phyloP scores from a whole-genome alignment of 1,139 yeast genomes.

The Sugiyamaella castrensis region DNA sequence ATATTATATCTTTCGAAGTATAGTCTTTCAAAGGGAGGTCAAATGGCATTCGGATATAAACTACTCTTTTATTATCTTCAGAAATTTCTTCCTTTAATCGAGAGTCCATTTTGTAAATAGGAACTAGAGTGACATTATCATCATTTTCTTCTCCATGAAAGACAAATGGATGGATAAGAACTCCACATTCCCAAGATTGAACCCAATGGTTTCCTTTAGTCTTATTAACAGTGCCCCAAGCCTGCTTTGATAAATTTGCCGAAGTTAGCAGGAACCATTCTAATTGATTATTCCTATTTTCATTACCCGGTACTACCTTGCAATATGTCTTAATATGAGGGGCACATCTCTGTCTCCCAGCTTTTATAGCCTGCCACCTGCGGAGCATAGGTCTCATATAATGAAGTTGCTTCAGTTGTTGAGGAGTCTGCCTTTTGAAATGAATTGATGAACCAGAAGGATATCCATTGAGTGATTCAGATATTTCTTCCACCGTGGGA shows the following conservation, averaged over 20 bases:
- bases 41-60: conserved; percentile 30
- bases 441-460: conserved; percentile 34
- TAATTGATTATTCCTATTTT: conserved; percentile 19
- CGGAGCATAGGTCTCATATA: conserved; percentile 29
- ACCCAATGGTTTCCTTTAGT: conserved; percentile 26
- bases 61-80: not conserved
- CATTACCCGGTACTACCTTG: conserved; percentile 14
- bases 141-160: conserved; percentile 11
- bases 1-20: conserved; percentile 22
- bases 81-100: not conserved
- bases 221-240: conserved; percentile 35
- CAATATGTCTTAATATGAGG: conserved; percentile 40
- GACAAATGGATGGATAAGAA: conserved; percentile 27
- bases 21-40: conserved; percentile 32
- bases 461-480: conserved; percentile 35
- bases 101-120: conserved; percentile 22
- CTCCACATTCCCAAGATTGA: conserved; percentile 38
- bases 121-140: conserved; percentile 12
- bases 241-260: conserved; percentile 38
- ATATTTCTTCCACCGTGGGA: conserved; percentile 34
- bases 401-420: conserved; percentile 25
- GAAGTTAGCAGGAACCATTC: conserved; percentile 37
- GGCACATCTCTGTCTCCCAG: conserved; percentile 34
- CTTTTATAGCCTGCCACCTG: conserved; percentile 32
- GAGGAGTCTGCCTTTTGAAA: conserved; percentile 24